Percentiles rank a stretch among this genome's conserved stretches.
These are phyloP conservation scores for Hysterium pulicare DNA, from an alignment of 2,329 filamentous ascomycete genomes.

Conservation along the genomic window DNA sequence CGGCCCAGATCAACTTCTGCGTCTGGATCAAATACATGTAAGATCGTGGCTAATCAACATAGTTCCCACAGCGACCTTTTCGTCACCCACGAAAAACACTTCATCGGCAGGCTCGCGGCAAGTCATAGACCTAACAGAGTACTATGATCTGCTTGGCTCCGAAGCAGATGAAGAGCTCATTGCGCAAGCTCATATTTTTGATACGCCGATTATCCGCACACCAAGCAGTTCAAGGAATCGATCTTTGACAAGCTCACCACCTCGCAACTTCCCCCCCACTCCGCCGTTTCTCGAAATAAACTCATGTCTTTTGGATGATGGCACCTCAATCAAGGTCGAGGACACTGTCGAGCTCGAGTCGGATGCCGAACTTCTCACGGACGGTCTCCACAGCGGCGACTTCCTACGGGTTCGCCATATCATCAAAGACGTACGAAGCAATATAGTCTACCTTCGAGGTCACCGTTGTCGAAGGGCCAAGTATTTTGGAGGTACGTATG, in stretches of 20 bases:
- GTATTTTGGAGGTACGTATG: conserved; percentile 16
- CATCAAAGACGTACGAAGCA: conserved; percentile 12
- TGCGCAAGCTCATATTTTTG: neutral
- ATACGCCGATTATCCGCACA: neutral
- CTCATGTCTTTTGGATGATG: neutral
- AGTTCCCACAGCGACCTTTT: too few species aligned
- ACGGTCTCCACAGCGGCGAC: neutral
- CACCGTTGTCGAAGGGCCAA: conserved; percentile 15
- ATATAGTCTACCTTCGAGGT: conserved; percentile 17
- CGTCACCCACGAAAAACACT: too few species aligned
- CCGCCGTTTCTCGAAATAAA: neutral
- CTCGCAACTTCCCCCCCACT: neutral
- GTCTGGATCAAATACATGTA: too few species aligned
- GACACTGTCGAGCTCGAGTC: neutral
- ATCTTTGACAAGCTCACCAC: neutral
- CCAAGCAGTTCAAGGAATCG: neutral
- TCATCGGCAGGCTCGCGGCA: too few species aligned
- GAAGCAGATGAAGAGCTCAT: neutral
- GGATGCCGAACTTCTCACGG: neutral
- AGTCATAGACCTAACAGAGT: too few species aligned
- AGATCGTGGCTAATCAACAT: too few species aligned
- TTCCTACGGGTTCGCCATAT: conserved; percentile 10
- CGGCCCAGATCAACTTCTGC: too few species aligned
- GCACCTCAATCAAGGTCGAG: neutral
- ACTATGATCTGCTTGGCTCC: too few species aligned